phyloP scores from a whole-genome alignment of 495 filamentous ascomycete species.

The Baudoinia panamericana region DNA sequence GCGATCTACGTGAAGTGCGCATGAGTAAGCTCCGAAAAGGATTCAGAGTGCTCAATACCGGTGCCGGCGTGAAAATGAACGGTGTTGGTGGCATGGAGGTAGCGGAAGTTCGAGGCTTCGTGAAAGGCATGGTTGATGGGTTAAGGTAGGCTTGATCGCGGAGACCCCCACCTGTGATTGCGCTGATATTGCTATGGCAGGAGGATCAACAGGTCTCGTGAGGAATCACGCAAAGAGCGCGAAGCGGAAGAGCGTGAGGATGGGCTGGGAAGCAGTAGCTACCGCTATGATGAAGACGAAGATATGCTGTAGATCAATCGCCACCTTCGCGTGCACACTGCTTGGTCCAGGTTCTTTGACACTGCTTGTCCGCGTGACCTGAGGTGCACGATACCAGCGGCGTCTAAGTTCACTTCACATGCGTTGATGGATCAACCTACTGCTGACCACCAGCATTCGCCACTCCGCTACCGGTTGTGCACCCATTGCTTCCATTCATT shows the following conservation, averaged over 20 bases:
- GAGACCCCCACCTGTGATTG: slow-evolving; percentile 19
- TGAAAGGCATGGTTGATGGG: slow-evolving; percentile 74
- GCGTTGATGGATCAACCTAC: no score
- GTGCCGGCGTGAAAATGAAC: slow-evolving; percentile 59
- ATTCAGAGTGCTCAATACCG: slow-evolving; percentile 55
- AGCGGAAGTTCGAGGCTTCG: slow-evolving; percentile 71
- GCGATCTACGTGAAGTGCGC: slow-evolving; percentile 76
- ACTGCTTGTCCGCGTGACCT: no score
- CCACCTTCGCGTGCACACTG: no score
- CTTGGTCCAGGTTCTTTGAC: no score
- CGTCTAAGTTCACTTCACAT: no score
- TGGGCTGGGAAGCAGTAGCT: slow-evolving; percentile 24
- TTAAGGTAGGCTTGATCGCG: slow-evolving; percentile 46
- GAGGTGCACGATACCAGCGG: no score
- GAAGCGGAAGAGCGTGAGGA: slow-evolving; percentile 31
- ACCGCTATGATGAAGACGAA: slow-evolving; percentile 25
- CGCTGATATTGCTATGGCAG: slow-evolving; percentile 29
- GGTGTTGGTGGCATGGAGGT: slow-evolving; percentile 88
- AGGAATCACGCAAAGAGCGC: slow-evolving; percentile 28
- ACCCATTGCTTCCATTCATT: no score
- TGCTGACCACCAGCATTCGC: no score
- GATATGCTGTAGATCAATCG: slow-evolving; percentile 13
- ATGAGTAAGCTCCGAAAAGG: slow-evolving; percentile 77
- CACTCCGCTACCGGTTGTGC: no score
- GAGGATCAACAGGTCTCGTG: slow-evolving; percentile 30